Evolutionary conservation across 1,284 basidiomycete genomes (phyloP), one percentile per base, ranked within the genome.

Genomic region (Polyporus tsugae): DNA sequence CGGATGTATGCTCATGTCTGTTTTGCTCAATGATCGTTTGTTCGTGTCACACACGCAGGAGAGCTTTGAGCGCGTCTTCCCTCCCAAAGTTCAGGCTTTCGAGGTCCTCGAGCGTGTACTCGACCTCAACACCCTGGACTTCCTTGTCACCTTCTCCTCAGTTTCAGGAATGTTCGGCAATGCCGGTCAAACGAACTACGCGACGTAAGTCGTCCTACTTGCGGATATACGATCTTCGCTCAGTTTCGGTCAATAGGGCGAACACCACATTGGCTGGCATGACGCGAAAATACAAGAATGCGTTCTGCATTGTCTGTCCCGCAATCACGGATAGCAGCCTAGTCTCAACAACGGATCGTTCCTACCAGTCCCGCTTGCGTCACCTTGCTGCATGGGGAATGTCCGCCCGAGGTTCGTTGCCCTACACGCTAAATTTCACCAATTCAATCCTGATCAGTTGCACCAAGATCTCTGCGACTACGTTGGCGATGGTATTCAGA

Each of bases 121-220:
- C 10, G 65, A 75, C 52, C 67, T 75, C 35, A 75, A 58, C 5
- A 68, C 35, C 10, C 69, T 83, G 25, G 82, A 84, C 39, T 84
- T 84, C 71, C 49, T 83, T 1, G 66, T 83, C 46, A 74, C 78
- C 0, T 80, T 83, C 65, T 81, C 82, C 0, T 82, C 81, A 0
- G 73, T 83, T 1, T 73, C 79, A 1, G 78, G 76, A 1, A 57
- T 80, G 22, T 78, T 82, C 58, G 83, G 83, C 7, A 81, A 77
- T 67, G 73, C 76, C 13, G 83, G 82, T 0, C 82, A 85, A 70
- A 79, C 82, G 2, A 83, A 80, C 66, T 84, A 84, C 72, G 74
- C 79, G 2, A 75, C 75, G 82, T 83, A 62, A 66, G 80, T 71
- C 13, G 2, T 19, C 25, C 53, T 29, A 25, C 9, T n/a, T 2